A percentile compares a stretch with the other conserved stretches of the same genome.
Evolutionary conservation across 176 grass and related monocot species (phyloP).

Genomic region (Aegilops sharonensis): DNA sequence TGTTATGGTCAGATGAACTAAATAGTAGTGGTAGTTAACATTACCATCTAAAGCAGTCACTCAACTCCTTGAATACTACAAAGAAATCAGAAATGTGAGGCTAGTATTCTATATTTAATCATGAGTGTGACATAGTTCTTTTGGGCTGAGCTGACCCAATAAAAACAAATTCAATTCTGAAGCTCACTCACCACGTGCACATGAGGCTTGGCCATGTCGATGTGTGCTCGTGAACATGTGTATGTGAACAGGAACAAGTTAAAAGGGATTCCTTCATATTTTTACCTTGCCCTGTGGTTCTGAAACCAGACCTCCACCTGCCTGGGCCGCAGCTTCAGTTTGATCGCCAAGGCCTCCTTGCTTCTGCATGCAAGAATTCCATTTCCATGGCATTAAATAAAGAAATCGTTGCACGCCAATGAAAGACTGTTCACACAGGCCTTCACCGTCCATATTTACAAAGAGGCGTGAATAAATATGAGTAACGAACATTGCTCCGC

Average conservation of each 20-base stretch:
- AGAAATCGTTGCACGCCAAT: background rate
- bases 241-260: too few relatives aligned
- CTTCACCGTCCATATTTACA: constrained; percentile 22
- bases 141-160: too few relatives aligned
- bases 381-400: constrained; percentile 51
- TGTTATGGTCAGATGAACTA: too few relatives aligned
- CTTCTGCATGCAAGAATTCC: constrained; percentile 58
- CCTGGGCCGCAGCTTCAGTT: constrained; percentile 81
- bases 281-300: constrained; percentile 94
- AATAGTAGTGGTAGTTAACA: too few relatives aligned
- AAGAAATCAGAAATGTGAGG: too few relatives aligned
- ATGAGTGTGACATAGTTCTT: too few relatives aligned
- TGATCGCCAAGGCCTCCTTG: constrained; percentile 84
- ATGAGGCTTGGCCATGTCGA: background rate
- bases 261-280: background rate
- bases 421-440: background rate
- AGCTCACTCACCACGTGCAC: background rate
- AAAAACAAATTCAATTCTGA: too few relatives aligned
- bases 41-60: too few relatives aligned
- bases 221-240: background rate
- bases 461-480: constrained; percentile 15
- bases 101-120: too few relatives aligned
- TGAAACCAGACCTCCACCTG: constrained; percentile 98
- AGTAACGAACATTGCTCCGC: background rate
- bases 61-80: too few relatives aligned